phyloP scores from a whole-genome alignment of 192 early-diverging fungal species.

The Pilobolus umbonatus region DNA sequence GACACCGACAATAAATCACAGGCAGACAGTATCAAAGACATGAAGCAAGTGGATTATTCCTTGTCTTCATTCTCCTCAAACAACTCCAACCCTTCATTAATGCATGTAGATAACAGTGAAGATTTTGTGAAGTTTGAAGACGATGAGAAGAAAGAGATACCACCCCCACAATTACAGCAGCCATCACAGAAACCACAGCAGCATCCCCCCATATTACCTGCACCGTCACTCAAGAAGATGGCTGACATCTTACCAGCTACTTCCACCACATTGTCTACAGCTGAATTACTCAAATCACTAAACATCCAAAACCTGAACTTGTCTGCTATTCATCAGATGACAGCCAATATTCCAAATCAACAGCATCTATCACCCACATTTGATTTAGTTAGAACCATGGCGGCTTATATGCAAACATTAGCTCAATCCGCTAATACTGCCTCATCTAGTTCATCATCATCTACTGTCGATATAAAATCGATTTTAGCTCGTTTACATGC shows the following conservation, averaged over 20 bases:
- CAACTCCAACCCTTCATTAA: background rate
- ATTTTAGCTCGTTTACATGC: slow-evolving; percentile 19
- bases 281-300: slow-evolving; percentile 22
- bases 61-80: background rate
- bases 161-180: slow-evolving; percentile 3
- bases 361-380: slow-evolving; percentile 19
- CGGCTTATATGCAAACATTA: slow-evolving; percentile 18
- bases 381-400: slow-evolving; percentile 15
- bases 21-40: background rate
- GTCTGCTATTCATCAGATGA: slow-evolving; percentile 21
- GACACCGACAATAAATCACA: background rate
- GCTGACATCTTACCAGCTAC: background rate
- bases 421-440: slow-evolving; percentile 13
- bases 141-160: slow-evolving; percentile 8
- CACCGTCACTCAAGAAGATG: slow-evolving; percentile 2
- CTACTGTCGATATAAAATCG: slow-evolving; percentile 22
- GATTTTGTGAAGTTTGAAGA: slow-evolving; percentile 31
- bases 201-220: background rate
- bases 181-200: slow-evolving; percentile 3
- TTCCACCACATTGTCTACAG: slow-evolving; percentile 6
- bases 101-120: slow-evolving; percentile 12
- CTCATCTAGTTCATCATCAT: background rate
- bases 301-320: slow-evolving; percentile 29
- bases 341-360: slow-evolving; percentile 17
- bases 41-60: background rate